Percentiles rank a stretch among this genome's conserved stretches.
These are phyloP conservation scores for Cenchrus purpureus DNA, from an alignment of 176 grass and related monocot species.

Conservation along the genomic window DNA sequence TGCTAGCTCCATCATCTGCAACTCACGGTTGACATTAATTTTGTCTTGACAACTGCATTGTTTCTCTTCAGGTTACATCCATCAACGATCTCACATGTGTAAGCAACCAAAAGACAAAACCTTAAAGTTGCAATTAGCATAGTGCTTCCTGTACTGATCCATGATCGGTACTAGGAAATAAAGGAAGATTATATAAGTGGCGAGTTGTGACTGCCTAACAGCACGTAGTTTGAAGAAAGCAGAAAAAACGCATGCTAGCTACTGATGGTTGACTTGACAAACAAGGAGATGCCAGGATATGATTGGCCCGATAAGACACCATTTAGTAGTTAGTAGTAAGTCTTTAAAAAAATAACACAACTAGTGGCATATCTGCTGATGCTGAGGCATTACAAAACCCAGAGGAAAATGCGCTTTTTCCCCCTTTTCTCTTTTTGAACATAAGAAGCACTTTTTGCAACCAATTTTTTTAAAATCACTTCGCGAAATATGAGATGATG, in stretches of 20 bases:
- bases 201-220: conserved; percentile 14
- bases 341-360: not conserved
- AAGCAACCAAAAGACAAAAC: not conserved
- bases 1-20: conserved; percentile 9
- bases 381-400: not conserved
- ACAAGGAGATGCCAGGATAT: not conserved
- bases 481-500: not conserved
- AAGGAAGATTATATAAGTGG: not conserved
- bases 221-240: not conserved
- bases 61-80: not conserved
- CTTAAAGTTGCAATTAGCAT: not conserved
- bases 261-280: conserved; percentile 30
- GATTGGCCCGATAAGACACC: not conserved
- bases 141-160: not conserved
- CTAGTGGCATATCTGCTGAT: conserved; percentile 1
- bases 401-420: conserved; percentile 3
- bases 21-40: conserved; percentile 2
- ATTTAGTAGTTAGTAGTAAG: not conserved
- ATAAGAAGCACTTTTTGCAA: not conserved
- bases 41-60: not conserved
- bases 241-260: not conserved
- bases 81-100: not conserved
- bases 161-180: not conserved
- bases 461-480: not conserved
- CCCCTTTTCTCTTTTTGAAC: not conserved